Evolutionary conservation across 176 grass and related monocot genomes (phyloP).

Genomic region (Calamus simplicifolius): DNA sequence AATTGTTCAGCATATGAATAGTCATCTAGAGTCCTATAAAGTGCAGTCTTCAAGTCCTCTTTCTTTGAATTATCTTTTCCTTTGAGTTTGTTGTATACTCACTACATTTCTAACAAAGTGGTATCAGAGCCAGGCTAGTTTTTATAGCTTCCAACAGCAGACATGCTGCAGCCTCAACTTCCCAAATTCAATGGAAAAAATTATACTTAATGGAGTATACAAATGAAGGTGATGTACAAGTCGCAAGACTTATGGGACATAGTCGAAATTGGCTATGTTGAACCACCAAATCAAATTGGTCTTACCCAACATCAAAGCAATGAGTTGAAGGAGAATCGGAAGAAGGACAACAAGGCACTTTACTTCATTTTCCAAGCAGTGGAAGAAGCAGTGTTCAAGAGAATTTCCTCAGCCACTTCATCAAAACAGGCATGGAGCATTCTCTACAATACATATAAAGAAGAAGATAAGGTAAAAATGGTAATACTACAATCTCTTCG

Average conservation of each 20-base stretch:
- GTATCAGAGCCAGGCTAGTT: too few species aligned
- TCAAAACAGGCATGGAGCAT: not conserved
- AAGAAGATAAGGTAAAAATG: not conserved
- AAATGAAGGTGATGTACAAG: not conserved
- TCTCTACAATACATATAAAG: not conserved
- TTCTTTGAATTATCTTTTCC: too few species aligned
- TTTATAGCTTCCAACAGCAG: not conserved
- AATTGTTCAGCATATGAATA: too few species aligned
- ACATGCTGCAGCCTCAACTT: not conserved
- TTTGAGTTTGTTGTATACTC: too few species aligned
- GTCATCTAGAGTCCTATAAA: too few species aligned
- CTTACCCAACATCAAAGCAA: not conserved
- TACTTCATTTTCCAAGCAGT: not conserved
- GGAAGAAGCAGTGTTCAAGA: not conserved
- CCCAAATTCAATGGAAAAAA: not conserved
- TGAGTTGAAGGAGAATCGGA: not conserved
- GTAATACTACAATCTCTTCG: too few species aligned
- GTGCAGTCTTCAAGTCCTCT: too few species aligned
- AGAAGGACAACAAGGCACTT: not conserved
- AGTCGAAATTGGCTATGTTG: not conserved
- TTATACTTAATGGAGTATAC: not conserved
- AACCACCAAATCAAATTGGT: accelerated
- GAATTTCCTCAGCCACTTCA: not conserved
- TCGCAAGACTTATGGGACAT: not conserved
- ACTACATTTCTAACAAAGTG: too few species aligned